A percentile compares a stretch with the other conserved stretches of the same genome.
Conservation (phyloP, 2,329 filamentous ascomycete species). For the Talaromyces sp. region DNA sequence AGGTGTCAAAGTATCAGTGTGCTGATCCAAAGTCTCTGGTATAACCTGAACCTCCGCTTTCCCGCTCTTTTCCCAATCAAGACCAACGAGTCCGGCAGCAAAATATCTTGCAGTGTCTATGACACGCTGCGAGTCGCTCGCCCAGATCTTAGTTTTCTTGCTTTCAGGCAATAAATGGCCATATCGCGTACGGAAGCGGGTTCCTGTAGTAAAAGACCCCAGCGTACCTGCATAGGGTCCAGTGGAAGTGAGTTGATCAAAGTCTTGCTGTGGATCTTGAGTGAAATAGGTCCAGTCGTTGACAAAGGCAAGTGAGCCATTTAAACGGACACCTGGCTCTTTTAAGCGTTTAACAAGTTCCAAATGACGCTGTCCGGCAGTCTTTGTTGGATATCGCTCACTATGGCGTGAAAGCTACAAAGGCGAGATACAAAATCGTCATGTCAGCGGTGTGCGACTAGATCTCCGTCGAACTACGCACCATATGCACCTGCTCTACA, state of each 20-base stretch:
- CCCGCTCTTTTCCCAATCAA: slow-evolving; percentile 36
- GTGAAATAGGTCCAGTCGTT: slow-evolving; percentile 54
- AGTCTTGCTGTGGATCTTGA: slow-evolving; percentile 35
- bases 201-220: slow-evolving; percentile 50
- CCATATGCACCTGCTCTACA: slow-evolving; percentile 56
- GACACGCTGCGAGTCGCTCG: slow-evolving; percentile 49
- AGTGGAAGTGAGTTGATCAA: slow-evolving; percentile 51
- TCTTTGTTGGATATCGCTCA: slow-evolving; percentile 52
- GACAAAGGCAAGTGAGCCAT: slow-evolving; percentile 50
- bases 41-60: slow-evolving; percentile 47
- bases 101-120: slow-evolving; percentile 54
- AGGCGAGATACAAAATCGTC: not conserved
- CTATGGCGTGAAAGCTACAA: slow-evolving; percentile 52
- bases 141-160: slow-evolving; percentile 46
- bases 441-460: not conserved
- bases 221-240: slow-evolving; percentile 54
- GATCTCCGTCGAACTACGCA: slow-evolving; percentile 19
- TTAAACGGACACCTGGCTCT: slow-evolving; percentile 33
- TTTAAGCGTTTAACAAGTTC: slow-evolving; percentile 45
- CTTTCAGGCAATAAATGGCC: slow-evolving; percentile 36
- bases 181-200: slow-evolving; percentile 51
- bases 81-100: slow-evolving; percentile 50
- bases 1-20: slow-evolving; percentile 53
- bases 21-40: slow-evolving; percentile 46
- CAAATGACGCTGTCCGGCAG: slow-evolving; percentile 46